Conservation (phyloP, 208 protist genomes). For the Novymonas esmeraldas region DNA sequence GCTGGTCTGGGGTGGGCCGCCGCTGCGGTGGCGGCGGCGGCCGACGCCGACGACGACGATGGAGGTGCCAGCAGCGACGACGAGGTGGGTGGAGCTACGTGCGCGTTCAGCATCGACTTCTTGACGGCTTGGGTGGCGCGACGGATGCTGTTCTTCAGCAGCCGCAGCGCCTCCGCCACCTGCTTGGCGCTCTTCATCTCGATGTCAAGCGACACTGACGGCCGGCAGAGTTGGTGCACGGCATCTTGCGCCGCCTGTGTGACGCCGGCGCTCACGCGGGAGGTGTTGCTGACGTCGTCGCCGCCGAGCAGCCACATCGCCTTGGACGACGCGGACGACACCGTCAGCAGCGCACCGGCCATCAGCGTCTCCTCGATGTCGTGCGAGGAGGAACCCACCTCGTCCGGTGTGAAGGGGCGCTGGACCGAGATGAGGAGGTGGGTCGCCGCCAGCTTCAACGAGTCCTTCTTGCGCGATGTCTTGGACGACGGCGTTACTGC, state of each 20-base stretch:
- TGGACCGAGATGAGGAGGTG: slow-evolving; percentile 52
- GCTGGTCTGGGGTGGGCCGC: neutral
- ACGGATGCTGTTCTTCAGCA: slow-evolving; percentile 38
- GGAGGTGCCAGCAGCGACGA: slow-evolving; percentile 1
- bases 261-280: slow-evolving; percentile 14
- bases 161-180: slow-evolving; percentile 38
- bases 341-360: slow-evolving; percentile 28
- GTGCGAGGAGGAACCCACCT: slow-evolving; percentile 44
- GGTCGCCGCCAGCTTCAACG: slow-evolving; percentile 16
- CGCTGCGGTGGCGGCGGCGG: neutral
- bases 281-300: slow-evolving; percentile 34
- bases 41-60: neutral
- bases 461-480: slow-evolving; percentile 19
- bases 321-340: slow-evolving; percentile 20
- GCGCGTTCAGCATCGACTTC: slow-evolving; percentile 43
- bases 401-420: slow-evolving; percentile 51
- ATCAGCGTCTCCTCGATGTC: slow-evolving; percentile 45
- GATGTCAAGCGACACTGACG: slow-evolving; percentile 44
- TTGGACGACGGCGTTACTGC: slow-evolving; percentile 5
- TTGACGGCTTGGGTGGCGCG: slow-evolving; percentile 48
- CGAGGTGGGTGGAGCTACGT: slow-evolving; percentile 1
- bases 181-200: slow-evolving; percentile 42
- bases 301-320: slow-evolving; percentile 18
- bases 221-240: slow-evolving; percentile 26
- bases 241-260: slow-evolving; percentile 25